Base-by-base conservation (phyloP, 805 yeast species). In the Candida alai region DNA sequence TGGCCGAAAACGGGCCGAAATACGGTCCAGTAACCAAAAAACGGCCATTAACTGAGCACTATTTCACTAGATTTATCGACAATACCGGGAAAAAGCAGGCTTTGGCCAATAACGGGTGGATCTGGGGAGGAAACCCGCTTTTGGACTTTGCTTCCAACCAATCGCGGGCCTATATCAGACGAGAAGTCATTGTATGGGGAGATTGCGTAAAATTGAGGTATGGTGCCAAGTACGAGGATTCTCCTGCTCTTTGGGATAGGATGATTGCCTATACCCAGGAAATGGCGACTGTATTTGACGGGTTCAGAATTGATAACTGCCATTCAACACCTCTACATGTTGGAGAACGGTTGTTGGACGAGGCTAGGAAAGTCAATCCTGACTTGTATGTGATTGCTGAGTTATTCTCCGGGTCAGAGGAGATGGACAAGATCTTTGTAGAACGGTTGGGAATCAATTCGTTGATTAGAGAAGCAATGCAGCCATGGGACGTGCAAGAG, bases 111-210 rank as follows among this genome's bases (percentile, higher is more conserved):
- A 90, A 93, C 51, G 98, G 98, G 30, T 90, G 97, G 97, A 87
- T 93, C 37, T 90, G 98, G 98, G 89, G 86, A 34, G 97, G 96
- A 8, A 80, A 90, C 46, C 97, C 97, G 2, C 60, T 89, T 37
- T 82, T 86, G 3, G 97, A 90, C 60, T 90, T 90, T 71, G 98
- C 97, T 0, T 83, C 95, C 0, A 58, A 70, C 19, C 48, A 78
- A 35, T 78, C 95, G 4, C 82, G 76, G 51, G 89, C 94, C 4
- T 90, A 93, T 52, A 60, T 90, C 32, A 71, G 95, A 34, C 75
- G 98, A 53, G 96, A 90, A 57, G 95, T 90, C 9, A 88, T 90
- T 45, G 85, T 90, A 17, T 90, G 98, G 98, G 93, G 96, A 3
- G 98, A 90, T 54, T 90, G 98, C 67, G 89, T 90, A 36, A 90